A percentile compares a stretch with the other conserved stretches of the same genome.
These are phyloP conservation scores for Botryotinia globosa DNA, from an alignment of 2,329 filamentous ascomycete genomes.

Conservation along the genomic window DNA sequence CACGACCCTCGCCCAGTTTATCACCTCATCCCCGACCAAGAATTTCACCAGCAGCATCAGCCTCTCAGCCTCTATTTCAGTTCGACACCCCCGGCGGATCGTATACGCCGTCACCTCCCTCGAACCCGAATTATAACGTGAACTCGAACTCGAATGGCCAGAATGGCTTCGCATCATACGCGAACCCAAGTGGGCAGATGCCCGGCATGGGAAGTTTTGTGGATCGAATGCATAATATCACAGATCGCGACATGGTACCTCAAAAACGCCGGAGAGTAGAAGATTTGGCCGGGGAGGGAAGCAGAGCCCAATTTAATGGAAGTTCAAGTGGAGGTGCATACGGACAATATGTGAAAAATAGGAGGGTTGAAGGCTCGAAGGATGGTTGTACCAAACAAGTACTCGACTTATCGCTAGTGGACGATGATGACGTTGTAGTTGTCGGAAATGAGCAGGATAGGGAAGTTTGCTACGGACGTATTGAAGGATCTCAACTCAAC, in stretches of 20 bases:
- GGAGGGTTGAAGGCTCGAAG: constrained; percentile 46
- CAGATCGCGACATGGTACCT: constrained; percentile 61
- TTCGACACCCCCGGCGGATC: constrained; percentile 36
- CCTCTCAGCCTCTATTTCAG: constrained; percentile 32
- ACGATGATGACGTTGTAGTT: constrained; percentile 58
- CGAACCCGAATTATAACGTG: neutral
- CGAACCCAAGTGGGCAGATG: constrained; percentile 25
- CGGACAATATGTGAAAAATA: constrained; percentile 64
- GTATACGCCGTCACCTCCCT: constrained; percentile 15
- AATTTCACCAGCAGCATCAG: constrained; percentile 20
- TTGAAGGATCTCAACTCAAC: constrained; percentile 65
- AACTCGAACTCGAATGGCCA: constrained; percentile 2
- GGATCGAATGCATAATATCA: constrained; percentile 72
- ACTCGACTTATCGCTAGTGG: constrained; percentile 47
- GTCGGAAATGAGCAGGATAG: constrained; percentile 60
- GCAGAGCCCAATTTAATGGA: constrained; percentile 45
- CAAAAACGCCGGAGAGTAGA: constrained; percentile 63
- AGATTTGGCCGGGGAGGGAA: constrained; percentile 43
- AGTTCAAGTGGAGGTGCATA: constrained; percentile 57
- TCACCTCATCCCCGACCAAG: constrained; percentile 10
- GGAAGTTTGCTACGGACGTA: constrained; percentile 77
- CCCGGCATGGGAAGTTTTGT: constrained; percentile 60
- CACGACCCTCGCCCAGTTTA: neutral
- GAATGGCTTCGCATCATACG: constrained; percentile 28
- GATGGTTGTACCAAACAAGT: constrained; percentile 38